Evolutionary conservation across 805 yeast genomes (phyloP).

Genomic region (Pichia occidentalis): DNA sequence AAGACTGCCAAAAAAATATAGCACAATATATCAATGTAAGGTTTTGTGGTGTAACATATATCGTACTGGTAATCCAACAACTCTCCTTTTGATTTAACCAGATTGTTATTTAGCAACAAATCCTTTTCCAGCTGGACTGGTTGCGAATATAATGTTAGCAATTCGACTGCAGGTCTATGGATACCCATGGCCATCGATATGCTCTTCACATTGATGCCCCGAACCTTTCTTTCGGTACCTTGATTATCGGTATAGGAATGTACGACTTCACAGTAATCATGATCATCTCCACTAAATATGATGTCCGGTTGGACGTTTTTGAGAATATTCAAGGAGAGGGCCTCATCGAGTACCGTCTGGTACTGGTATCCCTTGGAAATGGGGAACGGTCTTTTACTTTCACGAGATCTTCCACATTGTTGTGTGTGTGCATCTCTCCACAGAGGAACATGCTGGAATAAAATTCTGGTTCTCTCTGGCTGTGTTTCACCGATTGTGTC

Average conservation of each 20-base stretch:
- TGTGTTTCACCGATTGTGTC: conserved; percentile 27
- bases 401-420: conserved; percentile 72
- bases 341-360: conserved; percentile 72
- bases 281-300: conserved; percentile 93
- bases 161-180: conserved; percentile 31
- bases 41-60: conserved; percentile 41
- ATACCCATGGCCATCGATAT: conserved; percentile 89
- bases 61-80: conserved; percentile 32
- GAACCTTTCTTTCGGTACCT: conserved; percentile 3
- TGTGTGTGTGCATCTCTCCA: conserved; percentile 54
- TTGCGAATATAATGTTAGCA: conserved; percentile 20
- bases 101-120: conserved; percentile 22
- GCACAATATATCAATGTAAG: conserved; percentile 35
- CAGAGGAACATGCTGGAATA: conserved; percentile 83
- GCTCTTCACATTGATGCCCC: conserved; percentile 52
- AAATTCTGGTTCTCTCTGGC: conserved; percentile 45
- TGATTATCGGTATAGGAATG: conserved; percentile 35
- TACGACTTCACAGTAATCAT: conserved; percentile 79
- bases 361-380: conserved; percentile 74
- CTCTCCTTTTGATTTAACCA: conserved; percentile 29
- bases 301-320: conserved; percentile 53
- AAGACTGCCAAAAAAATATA: conserved; percentile 34
- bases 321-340: conserved; percentile 52
- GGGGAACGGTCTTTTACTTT: conserved; percentile 59
- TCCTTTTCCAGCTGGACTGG: conserved; percentile 14